Evolutionary conservation across 116 monocot genomes (phyloP).

Genomic region (Trichopus zeylanicus): DNA sequence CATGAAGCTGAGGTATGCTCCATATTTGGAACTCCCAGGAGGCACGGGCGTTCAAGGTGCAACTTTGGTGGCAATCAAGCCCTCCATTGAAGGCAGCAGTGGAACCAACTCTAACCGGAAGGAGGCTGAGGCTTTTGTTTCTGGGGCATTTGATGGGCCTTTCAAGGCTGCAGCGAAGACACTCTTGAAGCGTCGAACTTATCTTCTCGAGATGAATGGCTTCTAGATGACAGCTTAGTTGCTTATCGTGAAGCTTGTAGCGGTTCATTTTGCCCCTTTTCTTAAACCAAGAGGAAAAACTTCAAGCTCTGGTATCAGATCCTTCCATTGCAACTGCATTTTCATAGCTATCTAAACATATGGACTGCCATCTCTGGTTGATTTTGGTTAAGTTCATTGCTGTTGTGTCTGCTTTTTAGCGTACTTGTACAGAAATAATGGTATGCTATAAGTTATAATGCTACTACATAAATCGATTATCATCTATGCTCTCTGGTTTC

Average conservation of each 20-base stretch:
- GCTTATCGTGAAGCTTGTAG: background rate
- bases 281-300: background rate
- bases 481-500: background rate
- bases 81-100: slow-evolving; percentile 30
- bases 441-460: no score
- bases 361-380: background rate
- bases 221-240: slow-evolving; percentile 27
- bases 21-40: slow-evolving; percentile 55
- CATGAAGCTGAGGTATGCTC: slow-evolving; percentile 78
- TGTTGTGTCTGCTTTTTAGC: background rate
- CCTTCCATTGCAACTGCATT: background rate
- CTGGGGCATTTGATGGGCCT: slow-evolving; percentile 63
- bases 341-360: background rate
- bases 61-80: slow-evolving; percentile 75
- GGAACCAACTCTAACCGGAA: slow-evolving; percentile 27
- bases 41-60: slow-evolving; percentile 74
- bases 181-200: slow-evolving; percentile 66
- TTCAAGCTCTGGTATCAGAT: background rate
- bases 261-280: slow-evolving; percentile 3
- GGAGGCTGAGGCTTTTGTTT: slow-evolving; percentile 59
- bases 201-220: slow-evolving; percentile 93
- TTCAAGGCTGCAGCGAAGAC: slow-evolving; percentile 49
- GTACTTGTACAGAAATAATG: slow-evolving; percentile 1
- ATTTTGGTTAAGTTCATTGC: background rate
- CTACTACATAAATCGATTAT: no score